These are phyloP conservation scores for Acaromyces ingoldii DNA, from an alignment of 1,284 basidiomycete species.

Conservation along the genomic window DNA sequence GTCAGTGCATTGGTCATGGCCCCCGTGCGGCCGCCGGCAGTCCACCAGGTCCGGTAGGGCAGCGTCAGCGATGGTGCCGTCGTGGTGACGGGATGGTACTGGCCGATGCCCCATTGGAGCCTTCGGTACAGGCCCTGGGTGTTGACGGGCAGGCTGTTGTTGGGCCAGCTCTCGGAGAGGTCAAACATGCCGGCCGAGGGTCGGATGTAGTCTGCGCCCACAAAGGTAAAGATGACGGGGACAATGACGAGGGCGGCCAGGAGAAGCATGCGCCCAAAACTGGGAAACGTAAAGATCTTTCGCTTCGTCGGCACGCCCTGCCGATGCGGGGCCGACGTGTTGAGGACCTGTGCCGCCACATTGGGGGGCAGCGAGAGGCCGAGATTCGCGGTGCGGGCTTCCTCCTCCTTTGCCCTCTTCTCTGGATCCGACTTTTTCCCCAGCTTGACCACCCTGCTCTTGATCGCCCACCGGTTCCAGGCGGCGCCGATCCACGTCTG, in stretches of 20 bases:
- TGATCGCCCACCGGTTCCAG: conserved; percentile 43
- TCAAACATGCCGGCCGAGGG: conserved; percentile 55
- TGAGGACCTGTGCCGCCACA: too few species aligned
- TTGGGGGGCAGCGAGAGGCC: too few species aligned
- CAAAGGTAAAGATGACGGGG: conserved; percentile 51
- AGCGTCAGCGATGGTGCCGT: conserved; percentile 58
- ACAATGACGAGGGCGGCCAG: conserved; percentile 37
- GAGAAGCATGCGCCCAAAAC: conserved; percentile 31
- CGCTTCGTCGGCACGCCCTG: neutral
- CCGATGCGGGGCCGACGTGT: neutral
- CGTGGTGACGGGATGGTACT: conserved; percentile 31
- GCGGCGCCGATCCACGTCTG: conserved; percentile 34
- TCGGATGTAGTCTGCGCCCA: conserved; percentile 71
- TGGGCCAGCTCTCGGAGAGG: conserved; percentile 28
- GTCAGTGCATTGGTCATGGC: conserved; percentile 72
- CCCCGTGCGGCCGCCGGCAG: conserved; percentile 67
- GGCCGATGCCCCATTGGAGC: conserved; percentile 41
- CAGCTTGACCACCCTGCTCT: conserved; percentile 10
- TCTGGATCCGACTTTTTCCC: conserved; percentile 1
- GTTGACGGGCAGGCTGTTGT: conserved; percentile 11
- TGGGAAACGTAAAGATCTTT: conserved; percentile 31
- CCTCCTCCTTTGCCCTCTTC: neutral
- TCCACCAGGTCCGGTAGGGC: conserved; percentile 73
- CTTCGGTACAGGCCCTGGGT: conserved; percentile 14
- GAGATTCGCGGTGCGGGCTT: too few species aligned